A percentile compares a stretch with the other conserved stretches of the same genome.
These are phyloP conservation scores for Onygenales sp. DNA, from an alignment of 2,329 filamentous ascomycete genomes.

Conservation along the genomic window DNA sequence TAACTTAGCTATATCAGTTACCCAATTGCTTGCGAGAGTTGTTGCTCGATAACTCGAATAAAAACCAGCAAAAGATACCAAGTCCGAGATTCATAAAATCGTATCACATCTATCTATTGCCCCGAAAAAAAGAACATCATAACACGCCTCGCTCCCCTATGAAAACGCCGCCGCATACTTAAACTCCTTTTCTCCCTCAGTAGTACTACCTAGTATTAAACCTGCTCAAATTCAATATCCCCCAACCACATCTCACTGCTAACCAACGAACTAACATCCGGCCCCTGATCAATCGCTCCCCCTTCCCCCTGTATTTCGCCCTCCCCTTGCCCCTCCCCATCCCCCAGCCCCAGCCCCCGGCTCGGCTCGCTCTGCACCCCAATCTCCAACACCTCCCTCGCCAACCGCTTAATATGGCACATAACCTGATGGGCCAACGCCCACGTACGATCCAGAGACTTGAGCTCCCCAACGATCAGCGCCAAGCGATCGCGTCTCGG, in stretches of 20 bases:
- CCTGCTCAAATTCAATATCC: conserved; percentile 8
- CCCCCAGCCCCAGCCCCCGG: too few relatives aligned
- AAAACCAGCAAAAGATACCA: too few relatives aligned
- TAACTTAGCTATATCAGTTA: too few relatives aligned
- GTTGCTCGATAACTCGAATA: neutral
- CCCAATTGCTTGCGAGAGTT: neutral
- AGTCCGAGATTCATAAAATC: too few relatives aligned
- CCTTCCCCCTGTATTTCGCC: too few relatives aligned
- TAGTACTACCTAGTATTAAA: neutral
- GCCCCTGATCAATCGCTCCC: conserved; percentile 3
- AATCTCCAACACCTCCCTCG: conserved; percentile 57
- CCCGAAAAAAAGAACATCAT: too few relatives aligned
- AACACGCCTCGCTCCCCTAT: too few relatives aligned
- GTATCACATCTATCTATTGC: too few relatives aligned
- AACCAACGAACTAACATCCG: conserved; percentile 11
- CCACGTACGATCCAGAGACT: conserved; percentile 61
- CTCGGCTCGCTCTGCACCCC: conserved; percentile 18
- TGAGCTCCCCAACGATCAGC: conserved; percentile 68
- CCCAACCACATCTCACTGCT: conserved; percentile 13
- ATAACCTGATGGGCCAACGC: conserved; percentile 60
- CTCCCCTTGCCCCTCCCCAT: too few relatives aligned
- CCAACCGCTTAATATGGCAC: conserved; percentile 65
- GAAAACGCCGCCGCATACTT: too few relatives aligned
- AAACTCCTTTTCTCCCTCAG: too few relatives aligned
- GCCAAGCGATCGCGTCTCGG: conserved; percentile 59